phyloP scores from a whole-genome alignment of 2,329 filamentous ascomycete species.

The Pleomassaria siparia region DNA sequence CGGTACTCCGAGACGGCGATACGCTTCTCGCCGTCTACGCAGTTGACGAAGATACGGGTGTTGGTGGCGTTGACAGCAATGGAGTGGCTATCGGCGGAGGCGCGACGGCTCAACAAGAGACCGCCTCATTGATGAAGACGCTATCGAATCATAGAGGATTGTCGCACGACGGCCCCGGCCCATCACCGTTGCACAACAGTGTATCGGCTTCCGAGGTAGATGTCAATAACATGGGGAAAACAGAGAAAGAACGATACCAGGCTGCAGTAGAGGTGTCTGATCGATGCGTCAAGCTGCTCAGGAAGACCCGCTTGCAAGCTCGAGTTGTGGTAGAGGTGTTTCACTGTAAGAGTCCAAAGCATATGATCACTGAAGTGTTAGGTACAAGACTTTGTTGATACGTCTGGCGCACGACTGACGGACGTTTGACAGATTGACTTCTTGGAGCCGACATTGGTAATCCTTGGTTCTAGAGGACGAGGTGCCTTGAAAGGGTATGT shows the following conservation, averaged over 20 bases:
- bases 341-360: conserved; percentile 96
- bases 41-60: conserved; percentile 75
- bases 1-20: conserved; percentile 89
- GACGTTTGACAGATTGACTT: conserved; percentile 69
- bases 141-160: conserved; percentile 51
- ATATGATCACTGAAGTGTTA: conserved; percentile 89
- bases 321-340: conserved; percentile 93
- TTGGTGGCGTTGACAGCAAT: conserved; percentile 53
- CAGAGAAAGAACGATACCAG: conserved; percentile 76
- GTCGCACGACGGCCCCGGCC: conserved; percentile 30
- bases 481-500: conserved; percentile 90
- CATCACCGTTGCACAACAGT: conserved; percentile 37
- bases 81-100: conserved; percentile 69
- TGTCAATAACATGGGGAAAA: conserved; percentile 46
- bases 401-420: conserved; percentile 24
- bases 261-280: conserved; percentile 85
- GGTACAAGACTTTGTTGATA: conserved; percentile 29
- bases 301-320: conserved; percentile 91
- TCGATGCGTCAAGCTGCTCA: conserved; percentile 77
- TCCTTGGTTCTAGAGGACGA: conserved; percentile 86
- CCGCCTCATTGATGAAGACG: conserved; percentile 69
- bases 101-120: conserved; percentile 72
- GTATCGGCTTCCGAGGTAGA: conserved; percentile 39
- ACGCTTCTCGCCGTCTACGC: conserved; percentile 93
- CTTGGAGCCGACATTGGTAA: conserved; percentile 86